These are phyloP conservation scores for Talaromyces trachyspermus DNA, from an alignment of 495 filamentous ascomycete genomes.

Conservation along the genomic window DNA sequence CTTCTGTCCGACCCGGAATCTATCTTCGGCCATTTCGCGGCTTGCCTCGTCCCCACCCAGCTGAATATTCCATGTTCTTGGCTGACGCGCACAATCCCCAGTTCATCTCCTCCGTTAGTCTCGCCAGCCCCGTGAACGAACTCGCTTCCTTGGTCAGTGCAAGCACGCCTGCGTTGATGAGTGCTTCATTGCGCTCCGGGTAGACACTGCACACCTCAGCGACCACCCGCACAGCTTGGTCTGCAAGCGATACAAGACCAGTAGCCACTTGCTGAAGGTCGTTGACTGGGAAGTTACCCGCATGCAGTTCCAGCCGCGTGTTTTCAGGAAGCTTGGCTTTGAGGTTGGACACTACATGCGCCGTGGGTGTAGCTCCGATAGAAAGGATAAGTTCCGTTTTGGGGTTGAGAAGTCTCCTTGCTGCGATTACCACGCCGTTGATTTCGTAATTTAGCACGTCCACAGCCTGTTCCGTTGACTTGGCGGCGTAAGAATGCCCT, in stretches of 20 bases:
- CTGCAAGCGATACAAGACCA: conserved; percentile 9
- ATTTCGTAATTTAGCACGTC: conserved; percentile 13
- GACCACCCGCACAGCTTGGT: conserved; percentile 18
- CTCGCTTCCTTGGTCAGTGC: conserved; percentile 19
- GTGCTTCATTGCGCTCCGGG: conserved; percentile 21
- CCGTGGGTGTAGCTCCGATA: conserved; percentile 28
- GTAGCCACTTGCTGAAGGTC: conserved; percentile 23
- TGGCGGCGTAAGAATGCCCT: conserved; percentile 19
- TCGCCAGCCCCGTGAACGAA: conserved; percentile 15
- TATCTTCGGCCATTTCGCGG: conserved; percentile 10
- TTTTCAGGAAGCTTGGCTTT: conserved; percentile 14
- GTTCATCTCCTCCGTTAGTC: conserved; percentile 22
- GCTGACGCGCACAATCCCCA: conserved; percentile 57
- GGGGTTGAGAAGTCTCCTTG: conserved; percentile 9
- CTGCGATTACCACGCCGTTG: conserved; percentile 16
- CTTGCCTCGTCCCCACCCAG: conserved; percentile 8
- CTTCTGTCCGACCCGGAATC: conserved; percentile 21
- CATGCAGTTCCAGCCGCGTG: conserved; percentile 26
- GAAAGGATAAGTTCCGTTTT: conserved; percentile 20
- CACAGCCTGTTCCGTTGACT: conserved; percentile 11
- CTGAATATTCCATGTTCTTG: conserved; percentile 62
- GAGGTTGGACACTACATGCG: conserved; percentile 23
- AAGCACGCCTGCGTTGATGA: conserved; percentile 18
- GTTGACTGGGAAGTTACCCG: conserved; percentile 21
- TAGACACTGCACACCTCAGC: conserved; percentile 22